Conservation (phyloP, 208 protist species). For the Wallacemonas sp. region DNA sequence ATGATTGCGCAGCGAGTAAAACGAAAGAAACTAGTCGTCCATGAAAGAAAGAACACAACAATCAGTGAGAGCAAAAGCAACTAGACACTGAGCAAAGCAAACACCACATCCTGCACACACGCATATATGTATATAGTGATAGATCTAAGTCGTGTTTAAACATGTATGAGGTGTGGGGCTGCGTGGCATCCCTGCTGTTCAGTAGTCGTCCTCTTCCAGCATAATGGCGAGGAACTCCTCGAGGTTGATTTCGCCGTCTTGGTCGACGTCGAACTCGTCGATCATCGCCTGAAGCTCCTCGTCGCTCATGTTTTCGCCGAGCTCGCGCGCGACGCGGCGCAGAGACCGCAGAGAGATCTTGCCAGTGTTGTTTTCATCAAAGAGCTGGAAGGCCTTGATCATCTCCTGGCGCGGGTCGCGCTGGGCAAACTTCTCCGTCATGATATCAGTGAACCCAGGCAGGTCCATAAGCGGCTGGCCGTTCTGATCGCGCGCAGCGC, state of each 20-base stretch:
- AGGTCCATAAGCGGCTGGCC: constrained; percentile 90
- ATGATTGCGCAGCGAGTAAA: too few species aligned
- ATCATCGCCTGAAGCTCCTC: constrained; percentile 98
- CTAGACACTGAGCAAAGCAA: too few species aligned
- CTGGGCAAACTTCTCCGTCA: constrained; percentile 93
- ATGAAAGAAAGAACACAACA: too few species aligned
- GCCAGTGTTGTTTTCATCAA: constrained; percentile 96
- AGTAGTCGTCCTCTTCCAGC: constrained; percentile 93
- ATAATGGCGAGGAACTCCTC: constrained; percentile 97
- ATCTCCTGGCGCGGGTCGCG: constrained; percentile 95
- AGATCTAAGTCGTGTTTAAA: too few species aligned
- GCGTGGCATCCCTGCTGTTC: constrained; percentile 16
- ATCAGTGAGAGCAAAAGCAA: too few species aligned
- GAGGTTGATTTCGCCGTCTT: constrained; percentile 95
- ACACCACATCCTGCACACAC: too few species aligned
- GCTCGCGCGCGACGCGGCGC: constrained; percentile 91
- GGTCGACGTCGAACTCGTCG: constrained; percentile 96
- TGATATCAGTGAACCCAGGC: constrained; percentile 91
- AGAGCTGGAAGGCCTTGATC: constrained; percentile 95
- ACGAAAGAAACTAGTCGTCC: too few species aligned
- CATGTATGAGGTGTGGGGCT: too few species aligned
- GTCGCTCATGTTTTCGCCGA: constrained; percentile 96
- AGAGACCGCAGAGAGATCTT: constrained; percentile 95
- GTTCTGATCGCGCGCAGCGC: constrained; percentile 77
- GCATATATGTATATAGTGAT: too few species aligned